These are phyloP conservation scores for Groenewaldozyma auringiensis DNA, from an alignment of 1,139 yeast genomes.

Conservation along the genomic window DNA sequence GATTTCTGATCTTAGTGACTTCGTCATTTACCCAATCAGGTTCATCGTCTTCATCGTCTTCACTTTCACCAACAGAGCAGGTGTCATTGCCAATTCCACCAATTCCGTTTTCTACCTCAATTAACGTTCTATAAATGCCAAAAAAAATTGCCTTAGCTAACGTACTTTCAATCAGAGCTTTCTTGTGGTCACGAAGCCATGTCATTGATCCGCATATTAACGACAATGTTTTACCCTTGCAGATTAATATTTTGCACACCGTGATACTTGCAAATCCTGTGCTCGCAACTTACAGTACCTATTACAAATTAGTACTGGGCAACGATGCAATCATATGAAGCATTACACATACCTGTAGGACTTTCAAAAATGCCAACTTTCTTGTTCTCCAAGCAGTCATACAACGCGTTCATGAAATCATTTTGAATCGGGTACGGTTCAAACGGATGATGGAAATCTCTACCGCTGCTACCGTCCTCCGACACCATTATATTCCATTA, in stretches of 20 bases:
- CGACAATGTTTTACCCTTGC: constrained; percentile 74
- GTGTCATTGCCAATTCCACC: too few relatives aligned
- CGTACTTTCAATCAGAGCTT: not conserved
- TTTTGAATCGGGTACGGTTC: constrained; percentile 72
- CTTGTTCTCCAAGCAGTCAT: constrained; percentile 50
- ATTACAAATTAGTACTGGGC: not conserved
- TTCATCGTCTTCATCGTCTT: constrained; percentile 35
- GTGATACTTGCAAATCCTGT: constrained; percentile 7
- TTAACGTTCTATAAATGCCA: too few relatives aligned
- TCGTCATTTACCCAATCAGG: constrained; percentile 34
- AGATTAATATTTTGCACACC: not conserved
- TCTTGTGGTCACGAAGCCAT: constrained; percentile 66
- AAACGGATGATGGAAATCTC: constrained; percentile 63
- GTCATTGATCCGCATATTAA: constrained; percentile 79
- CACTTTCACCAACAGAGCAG: not conserved
- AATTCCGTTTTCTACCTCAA: too few relatives aligned
- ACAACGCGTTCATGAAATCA: constrained; percentile 68
- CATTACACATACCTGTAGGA: constrained; percentile 82
- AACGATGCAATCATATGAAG: too few relatives aligned
- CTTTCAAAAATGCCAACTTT: constrained; percentile 83
- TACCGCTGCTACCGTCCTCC: too few relatives aligned
- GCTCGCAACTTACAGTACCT: not conserved
- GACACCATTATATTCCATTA: not conserved
- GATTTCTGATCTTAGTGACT: constrained; percentile 21
- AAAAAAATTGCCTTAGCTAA: too few relatives aligned